Conservation (phyloP, 345 rosid species). For the Lepidium aucheri region DNA sequence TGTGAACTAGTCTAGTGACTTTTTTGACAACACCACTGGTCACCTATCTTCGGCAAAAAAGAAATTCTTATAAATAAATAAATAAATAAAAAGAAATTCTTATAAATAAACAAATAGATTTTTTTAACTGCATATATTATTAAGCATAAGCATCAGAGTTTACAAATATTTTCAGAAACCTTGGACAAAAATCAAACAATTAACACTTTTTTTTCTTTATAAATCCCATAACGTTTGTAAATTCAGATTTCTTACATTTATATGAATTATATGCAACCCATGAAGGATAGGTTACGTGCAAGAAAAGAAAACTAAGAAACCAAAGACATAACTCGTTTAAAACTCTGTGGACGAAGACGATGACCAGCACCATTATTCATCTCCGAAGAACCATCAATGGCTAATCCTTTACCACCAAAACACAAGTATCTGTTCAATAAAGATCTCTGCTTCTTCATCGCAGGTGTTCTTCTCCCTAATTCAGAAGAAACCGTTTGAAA, state of each 20-base stretch:
- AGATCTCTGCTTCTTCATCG: conserved; percentile 32
- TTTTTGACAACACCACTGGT: too few relatives aligned
- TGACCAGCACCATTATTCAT: conserved; percentile 10
- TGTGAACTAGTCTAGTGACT: too few relatives aligned
- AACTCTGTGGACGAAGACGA: conserved; percentile 22
- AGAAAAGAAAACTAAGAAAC: conserved; percentile 18
- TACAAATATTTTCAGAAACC: too few relatives aligned
- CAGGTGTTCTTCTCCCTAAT: conserved; percentile 2
- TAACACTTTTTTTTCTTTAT: too few relatives aligned
- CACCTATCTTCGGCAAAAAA: too few relatives aligned
- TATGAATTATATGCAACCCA: background rate
- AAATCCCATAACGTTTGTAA: too few relatives aligned
- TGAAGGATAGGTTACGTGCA: conserved; percentile 1
- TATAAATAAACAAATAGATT: too few relatives aligned
- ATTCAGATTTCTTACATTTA: background rate
- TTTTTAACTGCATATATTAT: too few relatives aligned
- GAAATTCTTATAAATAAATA: too few relatives aligned
- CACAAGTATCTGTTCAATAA: conserved; percentile 64
- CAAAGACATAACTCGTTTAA: conserved; percentile 38
- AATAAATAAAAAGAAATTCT: too few relatives aligned
- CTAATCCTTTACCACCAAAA: conserved; percentile 59
- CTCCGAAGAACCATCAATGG: conserved; percentile 32
- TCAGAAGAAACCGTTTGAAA: conserved; percentile 19
- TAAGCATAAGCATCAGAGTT: too few relatives aligned
- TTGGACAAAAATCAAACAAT: too few relatives aligned